Percentiles rank a stretch among this genome's conserved stretches.
Evolutionary conservation across 192 early-diverging fungal genomes (phyloP).

Genomic region (Coemansia sp.): DNA sequence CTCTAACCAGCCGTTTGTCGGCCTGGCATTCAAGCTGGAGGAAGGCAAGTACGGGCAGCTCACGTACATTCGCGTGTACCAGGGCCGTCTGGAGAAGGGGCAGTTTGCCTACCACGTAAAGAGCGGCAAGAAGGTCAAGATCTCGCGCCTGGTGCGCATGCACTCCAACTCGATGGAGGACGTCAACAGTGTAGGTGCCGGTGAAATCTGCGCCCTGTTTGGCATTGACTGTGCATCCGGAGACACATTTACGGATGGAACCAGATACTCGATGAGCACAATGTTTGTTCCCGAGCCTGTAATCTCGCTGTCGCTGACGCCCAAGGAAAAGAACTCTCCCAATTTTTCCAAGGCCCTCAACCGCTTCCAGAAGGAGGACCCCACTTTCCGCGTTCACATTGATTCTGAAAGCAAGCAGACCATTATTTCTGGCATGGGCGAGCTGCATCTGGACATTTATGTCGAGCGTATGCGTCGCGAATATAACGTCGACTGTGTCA

Average conservation of each 20-base stretch:
- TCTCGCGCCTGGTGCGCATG: conserved; percentile 95
- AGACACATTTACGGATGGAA: conserved; percentile 95
- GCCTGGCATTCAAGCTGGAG: conserved; percentile 87
- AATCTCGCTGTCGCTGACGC: conserved; percentile 88
- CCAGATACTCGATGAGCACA: conserved; percentile 86
- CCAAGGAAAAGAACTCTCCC: conserved; percentile 83
- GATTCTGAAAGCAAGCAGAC: conserved; percentile 82
- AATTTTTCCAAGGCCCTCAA: conserved; percentile 70
- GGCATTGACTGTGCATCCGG: conserved; percentile 96
- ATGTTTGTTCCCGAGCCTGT: conserved; percentile 98
- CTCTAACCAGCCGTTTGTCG: conserved; percentile 74
- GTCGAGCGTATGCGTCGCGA: conserved; percentile 98
- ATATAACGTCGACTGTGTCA: conserved; percentile 91
- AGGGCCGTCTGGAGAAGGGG: conserved; percentile 84
- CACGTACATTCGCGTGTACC: conserved; percentile 96
- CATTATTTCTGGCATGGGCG: conserved; percentile 87
- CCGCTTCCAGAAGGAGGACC: conserved; percentile 82
- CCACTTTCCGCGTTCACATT: conserved; percentile 79
- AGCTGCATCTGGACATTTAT: conserved; percentile 87
- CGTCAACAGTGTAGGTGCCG: conserved; percentile 85
- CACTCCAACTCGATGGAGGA: conserved; percentile 99
- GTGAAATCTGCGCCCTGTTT: conserved; percentile 98
- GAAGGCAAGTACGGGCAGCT: conserved; percentile 95
- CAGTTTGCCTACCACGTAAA: conserved; percentile 84
- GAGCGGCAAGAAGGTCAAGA: conserved; percentile 92